Evolutionary conservation across 495 filamentous ascomycete species (phyloP).

Genomic region (Penicillium verhagenii): DNA sequence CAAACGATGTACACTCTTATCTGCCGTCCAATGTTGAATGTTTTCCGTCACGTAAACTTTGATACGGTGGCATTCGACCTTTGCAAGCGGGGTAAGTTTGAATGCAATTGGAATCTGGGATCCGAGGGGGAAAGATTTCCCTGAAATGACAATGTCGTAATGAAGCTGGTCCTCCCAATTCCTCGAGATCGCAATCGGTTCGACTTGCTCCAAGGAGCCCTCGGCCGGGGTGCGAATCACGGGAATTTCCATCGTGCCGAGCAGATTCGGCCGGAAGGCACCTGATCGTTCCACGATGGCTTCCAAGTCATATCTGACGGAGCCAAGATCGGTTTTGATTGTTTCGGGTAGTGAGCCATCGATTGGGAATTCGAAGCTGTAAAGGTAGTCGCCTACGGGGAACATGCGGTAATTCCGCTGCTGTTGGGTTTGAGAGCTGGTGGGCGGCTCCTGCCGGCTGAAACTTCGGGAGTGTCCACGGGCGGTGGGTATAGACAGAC

Average conservation of each 20-base stretch:
- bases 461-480: constrained; percentile 81
- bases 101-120: constrained; percentile 94
- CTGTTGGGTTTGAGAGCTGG: constrained; percentile 58
- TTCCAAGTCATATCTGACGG: constrained; percentile 86
- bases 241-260: constrained; percentile 79
- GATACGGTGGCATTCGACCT: constrained; percentile 94
- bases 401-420: constrained; percentile 91
- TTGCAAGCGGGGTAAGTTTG: constrained; percentile 92
- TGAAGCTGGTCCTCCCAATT: constrained; percentile 98
- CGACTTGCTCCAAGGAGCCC: constrained; percentile 87
- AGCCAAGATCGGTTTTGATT: constrained; percentile 84
- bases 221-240: constrained; percentile 89
- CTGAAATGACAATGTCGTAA: constrained; percentile 98
- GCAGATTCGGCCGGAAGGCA: constrained; percentile 86
- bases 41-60: constrained; percentile 95
- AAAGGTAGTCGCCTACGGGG: constrained; percentile 85
- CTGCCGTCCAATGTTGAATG: constrained; percentile 86
- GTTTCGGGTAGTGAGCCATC: constrained; percentile 92
- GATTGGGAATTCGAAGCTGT: constrained; percentile 91
- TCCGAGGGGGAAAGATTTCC: constrained; percentile 95
- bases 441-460: constrained; percentile 69
- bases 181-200: constrained; percentile 94
- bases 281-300: constrained; percentile 85
- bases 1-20: constrained; percentile 83
- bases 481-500: constrained; percentile 74